phyloP scores from a whole-genome alignment of 1,284 basidiomycete species.

The Tremellales sp. region DNA sequence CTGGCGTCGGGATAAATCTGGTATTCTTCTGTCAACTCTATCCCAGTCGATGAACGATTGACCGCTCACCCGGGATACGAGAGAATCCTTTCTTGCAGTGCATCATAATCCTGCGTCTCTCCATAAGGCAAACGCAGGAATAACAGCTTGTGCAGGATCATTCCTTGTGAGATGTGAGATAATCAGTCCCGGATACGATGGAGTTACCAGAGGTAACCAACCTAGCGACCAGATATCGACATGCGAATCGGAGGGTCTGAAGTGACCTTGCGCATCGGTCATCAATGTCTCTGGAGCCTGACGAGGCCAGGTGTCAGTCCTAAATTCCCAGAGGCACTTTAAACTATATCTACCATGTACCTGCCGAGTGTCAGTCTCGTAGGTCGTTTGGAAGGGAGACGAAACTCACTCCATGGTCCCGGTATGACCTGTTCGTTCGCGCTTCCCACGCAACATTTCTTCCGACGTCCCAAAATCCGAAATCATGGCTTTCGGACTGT shows the following conservation, averaged over 20 bases:
- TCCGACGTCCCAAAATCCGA: conserved; percentile 93
- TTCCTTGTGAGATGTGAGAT: conserved; percentile 49
- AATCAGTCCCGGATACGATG: background rate
- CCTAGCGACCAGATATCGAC: conserved; percentile 58
- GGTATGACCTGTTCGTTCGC: conserved; percentile 77
- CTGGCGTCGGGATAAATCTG: conserved; percentile 60
- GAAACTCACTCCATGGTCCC: conserved; percentile 73
- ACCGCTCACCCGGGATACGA: conserved; percentile 63
- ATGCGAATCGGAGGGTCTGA: conserved; percentile 75
- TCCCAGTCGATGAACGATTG: background rate
- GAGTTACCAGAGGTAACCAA: conserved; percentile 9
- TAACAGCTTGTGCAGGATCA: conserved; percentile 85
- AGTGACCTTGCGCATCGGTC: conserved; percentile 54
- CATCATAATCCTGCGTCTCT: conserved; percentile 58
- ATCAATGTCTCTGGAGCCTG: conserved; percentile 73
- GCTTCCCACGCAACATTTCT: conserved; percentile 69
- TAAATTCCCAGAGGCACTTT: conserved; percentile 3
- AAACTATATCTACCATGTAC: conserved; percentile 33
- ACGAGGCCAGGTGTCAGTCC: background rate
- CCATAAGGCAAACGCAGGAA: conserved; percentile 81
- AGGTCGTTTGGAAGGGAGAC: no score
- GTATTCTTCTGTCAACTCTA: background rate
- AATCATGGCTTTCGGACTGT: conserved; percentile 65
- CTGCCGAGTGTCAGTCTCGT: conserved; percentile 11
- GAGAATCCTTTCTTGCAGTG: conserved; percentile 69